Conservation (phyloP, 257 asterid genomes). For the Ilex asprella region DNA sequence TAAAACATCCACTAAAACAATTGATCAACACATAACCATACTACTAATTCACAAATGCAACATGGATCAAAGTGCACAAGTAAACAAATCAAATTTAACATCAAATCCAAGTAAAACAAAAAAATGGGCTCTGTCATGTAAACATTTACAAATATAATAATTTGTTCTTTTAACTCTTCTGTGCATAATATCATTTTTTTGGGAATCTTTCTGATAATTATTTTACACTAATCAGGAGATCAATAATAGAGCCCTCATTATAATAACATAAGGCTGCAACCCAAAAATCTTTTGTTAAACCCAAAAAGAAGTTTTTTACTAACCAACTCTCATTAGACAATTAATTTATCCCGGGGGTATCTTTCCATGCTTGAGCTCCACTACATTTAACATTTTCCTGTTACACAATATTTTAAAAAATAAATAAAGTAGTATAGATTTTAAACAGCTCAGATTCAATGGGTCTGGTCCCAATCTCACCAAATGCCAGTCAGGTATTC, state of each 20-base stretch:
- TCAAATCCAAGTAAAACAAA: too few relatives aligned
- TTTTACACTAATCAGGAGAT: background rate
- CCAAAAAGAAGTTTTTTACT: background rate
- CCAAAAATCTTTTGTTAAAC: background rate
- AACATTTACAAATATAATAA: background rate
- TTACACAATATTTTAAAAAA: conserved; percentile 4
- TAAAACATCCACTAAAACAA: too few relatives aligned
- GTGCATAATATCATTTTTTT: background rate
- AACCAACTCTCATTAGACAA: background rate
- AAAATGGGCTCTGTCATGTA: too few relatives aligned
- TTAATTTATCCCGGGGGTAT: conserved; percentile 8
- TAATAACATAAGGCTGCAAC: too few relatives aligned
- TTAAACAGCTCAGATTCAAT: conserved; percentile 29
- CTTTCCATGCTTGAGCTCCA: conserved; percentile 31
- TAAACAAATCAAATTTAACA: too few relatives aligned
- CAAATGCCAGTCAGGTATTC: conserved; percentile 63
- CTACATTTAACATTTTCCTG: conserved; percentile 21
- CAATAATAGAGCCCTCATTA: background rate
- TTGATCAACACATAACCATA: too few relatives aligned
- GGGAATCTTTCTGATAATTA: background rate
- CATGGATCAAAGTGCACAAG: too few relatives aligned
- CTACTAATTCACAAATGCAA: too few relatives aligned
- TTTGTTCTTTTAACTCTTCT: background rate
- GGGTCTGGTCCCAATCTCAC: conserved; percentile 59
- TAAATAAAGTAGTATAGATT: background rate